These are phyloP conservation scores for Beauveria sp. DNA, from an alignment of 2,329 filamentous ascomycete species.

Conservation along the genomic window DNA sequence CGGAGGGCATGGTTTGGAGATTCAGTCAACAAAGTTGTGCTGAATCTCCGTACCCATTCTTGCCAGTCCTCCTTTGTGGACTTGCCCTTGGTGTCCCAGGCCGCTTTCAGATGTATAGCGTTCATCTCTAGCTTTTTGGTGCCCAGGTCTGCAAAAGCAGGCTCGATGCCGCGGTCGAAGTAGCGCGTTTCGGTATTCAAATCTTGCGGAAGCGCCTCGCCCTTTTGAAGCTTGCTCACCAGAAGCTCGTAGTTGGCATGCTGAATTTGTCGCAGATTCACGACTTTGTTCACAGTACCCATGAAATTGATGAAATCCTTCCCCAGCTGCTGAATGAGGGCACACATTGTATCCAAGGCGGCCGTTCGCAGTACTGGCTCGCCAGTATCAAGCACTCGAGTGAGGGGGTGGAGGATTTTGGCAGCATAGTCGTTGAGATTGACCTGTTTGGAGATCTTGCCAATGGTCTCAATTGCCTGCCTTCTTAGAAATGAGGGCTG, in stretches of 20 bases:
- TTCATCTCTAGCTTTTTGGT: conserved; percentile 96
- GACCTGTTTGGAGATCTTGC: conserved; percentile 88
- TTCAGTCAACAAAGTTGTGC: conserved; percentile 87
- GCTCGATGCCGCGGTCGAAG: conserved; percentile 69
- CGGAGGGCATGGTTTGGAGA: conserved; percentile 92
- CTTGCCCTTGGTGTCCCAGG: conserved; percentile 95
- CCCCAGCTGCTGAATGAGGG: conserved; percentile 90
- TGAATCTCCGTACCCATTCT: conserved; percentile 96
- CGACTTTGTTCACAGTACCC: conserved; percentile 81
- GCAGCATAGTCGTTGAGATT: conserved; percentile 96
- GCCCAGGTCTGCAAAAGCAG: conserved; percentile 72
- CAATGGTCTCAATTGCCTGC: conserved; percentile 88
- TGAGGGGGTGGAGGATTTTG: conserved; percentile 90
- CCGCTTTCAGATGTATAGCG: conserved; percentile 90
- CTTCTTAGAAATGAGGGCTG: conserved; percentile 75
- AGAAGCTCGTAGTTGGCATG: conserved; percentile 90
- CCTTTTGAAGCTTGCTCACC: conserved; percentile 87
- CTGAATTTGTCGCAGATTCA: conserved; percentile 71
- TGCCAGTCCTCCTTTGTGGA: conserved; percentile 99
- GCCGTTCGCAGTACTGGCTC: conserved; percentile 70
- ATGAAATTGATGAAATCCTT: conserved; percentile 94
- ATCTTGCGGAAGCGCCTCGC: conserved; percentile 90
- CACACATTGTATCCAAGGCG: conserved; percentile 88
- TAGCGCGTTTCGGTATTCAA: conserved; percentile 81
- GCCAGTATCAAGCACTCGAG: conserved; percentile 66